A percentile compares a stretch with the other conserved stretches of the same genome.
These are phyloP conservation scores for Epichloe brachyelytri DNA, from an alignment of 2,329 filamentous ascomycete genomes.

Conservation along the genomic window DNA sequence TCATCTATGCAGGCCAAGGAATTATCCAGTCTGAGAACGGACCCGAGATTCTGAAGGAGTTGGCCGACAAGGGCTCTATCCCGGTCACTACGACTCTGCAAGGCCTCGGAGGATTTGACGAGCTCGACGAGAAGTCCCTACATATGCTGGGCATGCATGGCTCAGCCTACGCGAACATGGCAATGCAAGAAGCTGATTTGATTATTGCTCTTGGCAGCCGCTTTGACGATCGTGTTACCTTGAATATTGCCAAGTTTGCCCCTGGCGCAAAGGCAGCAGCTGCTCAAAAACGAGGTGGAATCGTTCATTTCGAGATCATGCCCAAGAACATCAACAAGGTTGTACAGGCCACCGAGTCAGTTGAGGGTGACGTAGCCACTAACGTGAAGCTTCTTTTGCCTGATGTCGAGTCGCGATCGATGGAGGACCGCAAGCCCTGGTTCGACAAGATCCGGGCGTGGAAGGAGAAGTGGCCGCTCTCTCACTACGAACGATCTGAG, in stretches of 20 bases:
- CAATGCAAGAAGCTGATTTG: conserved; percentile 92
- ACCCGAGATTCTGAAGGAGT: conserved; percentile 63
- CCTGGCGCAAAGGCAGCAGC: conserved; percentile 78
- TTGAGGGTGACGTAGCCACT: conserved; percentile 79
- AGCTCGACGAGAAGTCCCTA: conserved; percentile 83
- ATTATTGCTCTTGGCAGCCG: conserved; percentile 89
- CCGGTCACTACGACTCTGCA: conserved; percentile 94
- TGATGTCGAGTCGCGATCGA: conserved; percentile 47
- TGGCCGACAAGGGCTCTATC: conserved; percentile 82
- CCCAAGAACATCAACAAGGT: conserved; percentile 99
- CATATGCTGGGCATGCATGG: conserved; percentile 99
- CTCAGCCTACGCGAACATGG: conserved; percentile 92
- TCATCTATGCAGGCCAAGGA: conserved; percentile 92
- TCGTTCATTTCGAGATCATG: conserved; percentile 96
- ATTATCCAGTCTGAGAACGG: conserved; percentile 71
- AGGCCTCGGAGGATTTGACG: conserved; percentile 83
- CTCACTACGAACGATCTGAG: conserved; percentile 65
- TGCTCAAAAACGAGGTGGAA: conserved; percentile 75
- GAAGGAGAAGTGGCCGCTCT: conserved; percentile 84
- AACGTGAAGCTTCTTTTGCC: conserved; percentile 70
- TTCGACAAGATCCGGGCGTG: conserved; percentile 79
- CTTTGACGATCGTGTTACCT: conserved; percentile 92
- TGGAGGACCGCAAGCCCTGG: conserved; percentile 65
- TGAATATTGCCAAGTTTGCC: conserved; percentile 72
- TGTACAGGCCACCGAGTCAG: conserved; percentile 86